phyloP scores from a whole-genome alignment of 2,329 filamentous ascomycete species.

The Raffaelea ambrosiae region DNA sequence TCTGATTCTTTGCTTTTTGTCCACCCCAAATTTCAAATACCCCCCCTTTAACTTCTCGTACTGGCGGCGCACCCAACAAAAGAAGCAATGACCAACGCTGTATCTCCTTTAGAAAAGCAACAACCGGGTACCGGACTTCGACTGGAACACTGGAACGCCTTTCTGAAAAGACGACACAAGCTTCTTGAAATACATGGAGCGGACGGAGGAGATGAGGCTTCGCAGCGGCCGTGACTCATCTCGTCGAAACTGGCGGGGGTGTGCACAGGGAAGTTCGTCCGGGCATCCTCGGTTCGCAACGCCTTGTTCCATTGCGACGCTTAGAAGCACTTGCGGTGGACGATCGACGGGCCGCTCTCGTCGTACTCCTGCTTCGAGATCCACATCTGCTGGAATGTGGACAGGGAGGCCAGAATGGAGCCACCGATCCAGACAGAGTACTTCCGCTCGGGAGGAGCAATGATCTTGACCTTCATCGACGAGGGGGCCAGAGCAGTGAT shows the following conservation, averaged over 20 bases:
- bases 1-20: constrained; percentile 1
- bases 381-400: constrained; percentile 99
- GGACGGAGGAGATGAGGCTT: constrained; percentile 31
- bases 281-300: background rate
- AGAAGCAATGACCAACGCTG: constrained; percentile 4
- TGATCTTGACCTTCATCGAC: constrained; percentile 99
- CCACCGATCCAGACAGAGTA: constrained; percentile 99
- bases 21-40: background rate
- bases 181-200: constrained; percentile 35
- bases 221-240: constrained; percentile 30
- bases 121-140: constrained; percentile 39
- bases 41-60: background rate
- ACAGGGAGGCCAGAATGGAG: constrained; percentile 98
- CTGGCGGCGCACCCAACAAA: constrained; percentile 2
- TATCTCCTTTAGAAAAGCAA: constrained; percentile 24
- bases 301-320: too few relatives aligned
- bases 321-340: constrained; percentile 99
- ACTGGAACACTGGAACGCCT: constrained; percentile 37
- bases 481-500: constrained; percentile 98
- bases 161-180: constrained; percentile 50
- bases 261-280: constrained; percentile 15
- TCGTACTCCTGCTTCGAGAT: constrained; percentile 99
- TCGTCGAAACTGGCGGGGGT: constrained; percentile 34
- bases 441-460: constrained; percentile 99
- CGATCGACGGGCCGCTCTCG: constrained; percentile 98